Conservation (phyloP, 257 asterid species). For the Salvia rosmarinus region DNA sequence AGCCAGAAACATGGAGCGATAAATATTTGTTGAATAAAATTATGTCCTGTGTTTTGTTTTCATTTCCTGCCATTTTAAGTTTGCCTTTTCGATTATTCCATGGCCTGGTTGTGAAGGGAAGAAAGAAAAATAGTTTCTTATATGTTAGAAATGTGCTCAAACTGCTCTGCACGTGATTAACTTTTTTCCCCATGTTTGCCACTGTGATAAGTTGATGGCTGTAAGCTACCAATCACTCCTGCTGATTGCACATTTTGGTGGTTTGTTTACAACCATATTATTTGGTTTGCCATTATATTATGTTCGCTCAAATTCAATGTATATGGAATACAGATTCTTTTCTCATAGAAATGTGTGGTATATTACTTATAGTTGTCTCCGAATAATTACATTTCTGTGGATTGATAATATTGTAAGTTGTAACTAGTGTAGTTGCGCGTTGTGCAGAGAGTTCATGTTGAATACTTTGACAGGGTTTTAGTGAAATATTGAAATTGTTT, state of each 20-base stretch:
- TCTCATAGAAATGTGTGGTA: background rate
- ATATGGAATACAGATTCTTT: slow-evolving; percentile 1
- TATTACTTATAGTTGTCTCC: background rate
- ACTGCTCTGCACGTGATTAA: background rate
- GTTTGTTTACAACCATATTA: background rate
- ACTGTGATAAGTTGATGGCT: background rate
- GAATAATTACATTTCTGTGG: background rate
- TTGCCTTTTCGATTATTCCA: background rate
- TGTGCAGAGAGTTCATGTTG: background rate
- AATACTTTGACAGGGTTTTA: slow-evolving; percentile 11
- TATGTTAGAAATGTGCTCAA: background rate
- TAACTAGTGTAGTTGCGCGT: slow-evolving; percentile 14
- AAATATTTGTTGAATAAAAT: background rate
- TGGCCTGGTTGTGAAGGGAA: slow-evolving; percentile 4
- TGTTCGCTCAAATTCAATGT: background rate
- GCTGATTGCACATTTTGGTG: background rate
- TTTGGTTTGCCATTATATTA: background rate
- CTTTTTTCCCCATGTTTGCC: background rate
- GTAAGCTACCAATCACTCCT: background rate
- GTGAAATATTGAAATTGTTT: slow-evolving; percentile 3
- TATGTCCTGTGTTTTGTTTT: background rate
- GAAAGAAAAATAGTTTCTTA: background rate
- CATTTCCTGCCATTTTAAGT: slow-evolving; percentile 5
- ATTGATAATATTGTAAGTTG: background rate
- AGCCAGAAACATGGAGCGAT: background rate